Percentiles rank a stretch among this genome's conserved stretches.
phyloP scores from a whole-genome alignment of 176 grass and related monocot species.

The Cenchrus americanus region DNA sequence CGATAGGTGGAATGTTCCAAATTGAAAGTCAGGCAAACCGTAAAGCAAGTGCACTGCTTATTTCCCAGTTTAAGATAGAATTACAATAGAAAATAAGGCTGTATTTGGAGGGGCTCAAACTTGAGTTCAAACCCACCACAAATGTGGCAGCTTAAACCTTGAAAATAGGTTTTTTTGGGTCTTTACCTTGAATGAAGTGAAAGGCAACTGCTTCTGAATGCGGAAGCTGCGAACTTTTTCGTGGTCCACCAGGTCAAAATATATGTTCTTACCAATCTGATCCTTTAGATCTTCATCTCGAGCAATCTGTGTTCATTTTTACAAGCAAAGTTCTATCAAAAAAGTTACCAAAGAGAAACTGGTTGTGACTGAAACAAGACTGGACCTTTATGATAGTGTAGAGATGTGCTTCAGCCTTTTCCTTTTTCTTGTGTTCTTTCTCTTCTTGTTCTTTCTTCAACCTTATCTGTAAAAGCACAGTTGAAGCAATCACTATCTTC shows the following conservation, averaged over 20 bases:
- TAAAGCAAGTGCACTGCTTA: conserved; percentile 4
- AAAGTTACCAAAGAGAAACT: conserved; percentile 24
- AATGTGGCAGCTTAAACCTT: conserved; percentile 2
- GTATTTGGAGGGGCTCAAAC: neutral
- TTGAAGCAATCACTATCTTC: conserved; percentile 29
- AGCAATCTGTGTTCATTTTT: conserved; percentile 70
- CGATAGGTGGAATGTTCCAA: neutral
- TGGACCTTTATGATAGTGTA: conserved; percentile 96
- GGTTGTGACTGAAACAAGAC: conserved; percentile 28
- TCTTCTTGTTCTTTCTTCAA: conserved; percentile 99
- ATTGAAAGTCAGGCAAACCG: neutral
- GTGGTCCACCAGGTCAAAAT: conserved; percentile 97
- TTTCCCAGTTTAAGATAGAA: neutral
- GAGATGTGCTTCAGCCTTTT: conserved; percentile 97
- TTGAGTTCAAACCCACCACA: conserved; percentile 24
- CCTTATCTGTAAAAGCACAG: conserved; percentile 73
- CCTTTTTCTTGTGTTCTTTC: conserved; percentile 98
- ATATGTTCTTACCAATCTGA: conserved; percentile 93
- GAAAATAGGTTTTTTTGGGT: conserved; percentile 7
- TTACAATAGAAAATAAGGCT: conserved; percentile 1
- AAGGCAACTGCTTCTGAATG: conserved; percentile 95
- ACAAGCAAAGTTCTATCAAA: conserved; percentile 26
- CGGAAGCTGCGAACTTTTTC: conserved; percentile 97
- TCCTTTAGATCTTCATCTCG: conserved; percentile 75
- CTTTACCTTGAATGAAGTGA: conserved; percentile 90